Evolutionary conservation across 768 basidiomycete genomes (phyloP).

Genomic region (Termitomyces sp.): DNA sequence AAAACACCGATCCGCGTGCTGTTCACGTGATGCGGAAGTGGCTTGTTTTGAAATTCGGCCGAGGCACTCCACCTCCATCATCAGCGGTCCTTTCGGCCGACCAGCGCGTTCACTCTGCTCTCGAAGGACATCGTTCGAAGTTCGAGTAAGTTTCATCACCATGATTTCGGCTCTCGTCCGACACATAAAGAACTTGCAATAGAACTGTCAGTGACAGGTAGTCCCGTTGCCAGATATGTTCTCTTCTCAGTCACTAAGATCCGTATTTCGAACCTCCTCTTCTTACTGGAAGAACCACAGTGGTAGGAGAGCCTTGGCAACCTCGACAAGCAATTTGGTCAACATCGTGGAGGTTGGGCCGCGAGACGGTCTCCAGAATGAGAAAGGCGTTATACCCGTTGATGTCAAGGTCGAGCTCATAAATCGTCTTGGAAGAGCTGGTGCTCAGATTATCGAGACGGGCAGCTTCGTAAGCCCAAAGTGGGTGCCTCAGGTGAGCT

Average conservation of each 20-base stretch:
- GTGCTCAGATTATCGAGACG: constrained; percentile 68
- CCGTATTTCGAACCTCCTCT: constrained; percentile 2
- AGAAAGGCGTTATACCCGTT: constrained; percentile 68
- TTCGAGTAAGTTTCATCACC: constrained; percentile 1
- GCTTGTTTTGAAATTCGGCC: neutral
- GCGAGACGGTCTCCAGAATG: constrained; percentile 90
- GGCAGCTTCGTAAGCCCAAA: constrained; percentile 93
- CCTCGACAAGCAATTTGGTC: constrained; percentile 33
- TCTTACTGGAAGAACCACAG: constrained; percentile 25
- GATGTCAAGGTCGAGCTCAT: constrained; percentile 79
- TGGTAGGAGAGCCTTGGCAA: constrained; percentile 14
- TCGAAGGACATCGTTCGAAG: neutral
- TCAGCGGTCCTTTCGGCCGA: neutral
- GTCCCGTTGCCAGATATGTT: neutral
- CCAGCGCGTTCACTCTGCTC: neutral
- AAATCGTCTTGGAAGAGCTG: constrained; percentile 66
- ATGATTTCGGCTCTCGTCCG: constrained; percentile 12
- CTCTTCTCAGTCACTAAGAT: constrained; percentile 10
- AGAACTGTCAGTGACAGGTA: constrained; percentile 1
- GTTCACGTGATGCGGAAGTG: too few relatives aligned
- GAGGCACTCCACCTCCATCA: neutral
- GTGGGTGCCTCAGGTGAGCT: constrained; percentile 83
- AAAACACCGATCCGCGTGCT: too few relatives aligned
- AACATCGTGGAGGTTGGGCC: constrained; percentile 89
- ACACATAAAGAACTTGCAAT: constrained; percentile 2